phyloP scores from a whole-genome alignment of 129 eudicot genomes.

The Tanacetum coccineum region DNA sequence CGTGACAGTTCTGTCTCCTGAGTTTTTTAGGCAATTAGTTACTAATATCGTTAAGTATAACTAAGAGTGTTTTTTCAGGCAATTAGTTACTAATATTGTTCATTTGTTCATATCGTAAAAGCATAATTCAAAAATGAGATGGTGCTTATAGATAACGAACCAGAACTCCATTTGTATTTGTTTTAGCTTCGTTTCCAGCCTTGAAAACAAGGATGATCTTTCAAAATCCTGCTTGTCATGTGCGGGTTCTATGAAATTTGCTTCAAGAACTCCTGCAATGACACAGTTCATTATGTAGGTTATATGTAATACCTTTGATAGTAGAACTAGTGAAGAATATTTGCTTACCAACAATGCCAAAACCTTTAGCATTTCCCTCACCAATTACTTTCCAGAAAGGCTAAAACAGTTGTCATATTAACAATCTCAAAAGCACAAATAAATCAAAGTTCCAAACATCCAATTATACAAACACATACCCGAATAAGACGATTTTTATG shows the following conservation, averaged over 20 bases:
- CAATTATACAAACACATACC: slow-evolving; percentile 41
- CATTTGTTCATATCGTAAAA: too few species aligned
- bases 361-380: slow-evolving; percentile 75
- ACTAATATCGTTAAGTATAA: neutral
- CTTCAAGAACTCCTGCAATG: slow-evolving; percentile 85
- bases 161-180: slow-evolving; percentile 87
- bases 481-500: slow-evolving; percentile 94
- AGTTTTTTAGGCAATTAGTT: slow-evolving; percentile 19
- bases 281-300: slow-evolving; percentile 3
- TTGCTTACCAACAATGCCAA: slow-evolving; percentile 82
- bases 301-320: neutral
- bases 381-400: slow-evolving; percentile 92
- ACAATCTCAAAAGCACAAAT: neutral
- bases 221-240: slow-evolving; percentile 99
- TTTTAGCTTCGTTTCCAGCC: slow-evolving; percentile 71
- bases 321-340: slow-evolving; percentile 4
- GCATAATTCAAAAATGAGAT: neutral
- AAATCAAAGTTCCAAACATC: neutral
- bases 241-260: slow-evolving; percentile 96
- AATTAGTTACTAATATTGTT: too few species aligned
- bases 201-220: slow-evolving; percentile 64
- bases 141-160: slow-evolving; percentile 33
- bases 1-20: slow-evolving; percentile 74
- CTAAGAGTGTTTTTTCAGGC: too few species aligned
- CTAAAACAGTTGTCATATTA: slow-evolving; percentile 36